Evolutionary conservation across 2,329 filamentous ascomycete genomes (phyloP).

Genomic region (Cladophialophora immunda): DNA sequence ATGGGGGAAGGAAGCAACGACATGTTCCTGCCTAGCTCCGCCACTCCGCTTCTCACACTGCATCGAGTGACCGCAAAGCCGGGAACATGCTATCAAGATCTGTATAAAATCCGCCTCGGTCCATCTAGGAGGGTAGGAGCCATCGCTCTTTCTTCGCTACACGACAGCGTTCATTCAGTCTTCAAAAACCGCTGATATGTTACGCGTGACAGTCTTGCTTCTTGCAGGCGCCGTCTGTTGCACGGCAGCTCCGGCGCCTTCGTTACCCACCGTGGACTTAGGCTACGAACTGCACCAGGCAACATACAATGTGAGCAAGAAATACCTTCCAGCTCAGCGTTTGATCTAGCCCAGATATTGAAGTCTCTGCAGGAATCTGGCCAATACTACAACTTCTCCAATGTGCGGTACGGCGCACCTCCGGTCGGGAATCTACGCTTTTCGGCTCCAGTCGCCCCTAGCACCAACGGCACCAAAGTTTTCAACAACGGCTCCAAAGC

Average conservation of each 20-base stretch:
- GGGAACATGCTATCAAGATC: background rate
- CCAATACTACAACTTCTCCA: constrained; percentile 63
- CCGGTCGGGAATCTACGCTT: constrained; percentile 62
- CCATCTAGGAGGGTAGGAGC: background rate
- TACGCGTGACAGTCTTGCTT: constrained; percentile 8
- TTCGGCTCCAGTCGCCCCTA: constrained; percentile 54
- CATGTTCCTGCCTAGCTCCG: background rate
- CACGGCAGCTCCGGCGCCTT: constrained; percentile 5
- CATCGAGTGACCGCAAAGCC: background rate
- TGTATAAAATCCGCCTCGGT: background rate
- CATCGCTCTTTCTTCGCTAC: background rate
- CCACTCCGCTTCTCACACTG: constrained; percentile 1
- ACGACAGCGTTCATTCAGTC: background rate
- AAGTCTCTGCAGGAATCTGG: constrained; percentile 43
- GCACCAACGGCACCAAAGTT: constrained; percentile 3
- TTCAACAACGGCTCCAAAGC: constrained; percentile 20
- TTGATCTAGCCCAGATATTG: background rate
- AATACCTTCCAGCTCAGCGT: constrained; percentile 20
- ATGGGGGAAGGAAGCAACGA: background rate
- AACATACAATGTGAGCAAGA: constrained; percentile 32
- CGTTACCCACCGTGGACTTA: constrained; percentile 56
- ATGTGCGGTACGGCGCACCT: constrained; percentile 65
- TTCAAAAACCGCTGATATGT: background rate
- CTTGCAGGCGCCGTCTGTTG: constrained; percentile 4
- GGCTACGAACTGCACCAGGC: constrained; percentile 63